Base-by-base conservation (phyloP, 2,329 filamentous ascomycete species). In the Colletotrichum nymphaeae region DNA sequence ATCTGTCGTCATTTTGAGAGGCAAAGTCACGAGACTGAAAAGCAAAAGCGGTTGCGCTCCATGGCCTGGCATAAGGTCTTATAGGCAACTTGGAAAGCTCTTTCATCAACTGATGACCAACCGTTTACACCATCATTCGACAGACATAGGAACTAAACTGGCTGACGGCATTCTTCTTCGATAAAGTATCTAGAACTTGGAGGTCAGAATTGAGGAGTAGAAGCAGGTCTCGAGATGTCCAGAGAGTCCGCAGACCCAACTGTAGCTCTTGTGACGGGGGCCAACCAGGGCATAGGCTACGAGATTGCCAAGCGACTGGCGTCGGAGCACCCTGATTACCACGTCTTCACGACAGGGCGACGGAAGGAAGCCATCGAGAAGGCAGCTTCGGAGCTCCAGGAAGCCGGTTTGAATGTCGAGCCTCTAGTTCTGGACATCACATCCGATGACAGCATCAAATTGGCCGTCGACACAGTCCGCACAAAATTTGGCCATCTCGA, bases 401-500 rank as follows among this genome's bases (percentile, higher is more conserved):
- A 9, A 0, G 37, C 63, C 2, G 72, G 72, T 8, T 53, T 72
- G 19, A 16, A 72, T 26, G 72, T 74, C 0, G 72, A 72, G 8
- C 76, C 86, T 2, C 75, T 86, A 2, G 83, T 86, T 16, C 84
- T 91, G 16, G 89, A 92, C 75, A 88, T 91, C 0, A 88, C 86
- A 0, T 85, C 87, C 3, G 86, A 89, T 66, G 78, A 85, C 37
- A 80, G 78, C 14, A 79, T 83, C 12, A 58, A 78, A 9, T 67
- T 78, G 1, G 79, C 82, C 1, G 79, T 84, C 24, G 75, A 85
- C 8, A 79, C 80, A 22, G 84, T 85, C 0, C 42, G 80, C 1
- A 79, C 84, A 2, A 86, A 86, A 60, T 92, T 90, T 77, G 84
- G 86, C 22, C 86, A 87, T 8, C 80, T 92, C 57, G 89, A 92